Conservation (phyloP, 805 yeast species). For the Wickerhamomyces kurtzmanii region DNA sequence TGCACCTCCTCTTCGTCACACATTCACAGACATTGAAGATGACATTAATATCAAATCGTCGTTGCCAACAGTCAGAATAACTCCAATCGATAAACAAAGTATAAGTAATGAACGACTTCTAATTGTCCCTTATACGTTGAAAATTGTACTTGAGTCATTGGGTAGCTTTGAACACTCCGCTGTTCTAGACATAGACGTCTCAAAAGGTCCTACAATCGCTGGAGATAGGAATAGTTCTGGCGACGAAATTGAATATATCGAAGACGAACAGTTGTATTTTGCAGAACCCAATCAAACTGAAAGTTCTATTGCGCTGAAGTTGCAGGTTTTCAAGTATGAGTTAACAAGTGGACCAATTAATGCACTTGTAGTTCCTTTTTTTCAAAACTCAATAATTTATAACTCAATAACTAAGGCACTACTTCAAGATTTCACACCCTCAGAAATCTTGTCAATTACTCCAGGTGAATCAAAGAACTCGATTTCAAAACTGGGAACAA, state of each 20-base stretch:
- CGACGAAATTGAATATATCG: constrained; percentile 32
- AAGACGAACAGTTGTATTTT: constrained; percentile 38
- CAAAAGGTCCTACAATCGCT: too few relatives aligned
- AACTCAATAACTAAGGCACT: constrained; percentile 19
- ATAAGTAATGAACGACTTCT: constrained; percentile 9
- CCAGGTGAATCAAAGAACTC: constrained; percentile 24
- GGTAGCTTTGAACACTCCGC: too few relatives aligned
- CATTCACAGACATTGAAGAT: constrained; percentile 32
- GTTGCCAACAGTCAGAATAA: constrained; percentile 2
- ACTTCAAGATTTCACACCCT: constrained; percentile 2
- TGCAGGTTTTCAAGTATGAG: constrained; percentile 3
- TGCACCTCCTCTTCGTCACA: constrained; percentile 39
- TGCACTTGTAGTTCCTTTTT: constrained; percentile 7
- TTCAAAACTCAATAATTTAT: constrained; percentile 21
- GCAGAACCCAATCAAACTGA: constrained; percentile 13
- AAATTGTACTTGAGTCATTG: constrained; percentile 8
- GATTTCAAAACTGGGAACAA: constrained; percentile 10
- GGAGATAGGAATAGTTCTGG: too few relatives aligned
- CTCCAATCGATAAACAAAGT: constrained; percentile 11
- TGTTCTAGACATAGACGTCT: too few relatives aligned
- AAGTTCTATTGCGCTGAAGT: constrained; percentile 17
- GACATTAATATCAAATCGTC: constrained; percentile 8
- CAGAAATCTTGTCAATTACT: constrained; percentile 9
- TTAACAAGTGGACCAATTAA: neutral
- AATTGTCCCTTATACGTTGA: constrained; percentile 8